Conservation (phyloP, 2,329 filamentous ascomycete genomes). For the Aschersonia sp. region DNA sequence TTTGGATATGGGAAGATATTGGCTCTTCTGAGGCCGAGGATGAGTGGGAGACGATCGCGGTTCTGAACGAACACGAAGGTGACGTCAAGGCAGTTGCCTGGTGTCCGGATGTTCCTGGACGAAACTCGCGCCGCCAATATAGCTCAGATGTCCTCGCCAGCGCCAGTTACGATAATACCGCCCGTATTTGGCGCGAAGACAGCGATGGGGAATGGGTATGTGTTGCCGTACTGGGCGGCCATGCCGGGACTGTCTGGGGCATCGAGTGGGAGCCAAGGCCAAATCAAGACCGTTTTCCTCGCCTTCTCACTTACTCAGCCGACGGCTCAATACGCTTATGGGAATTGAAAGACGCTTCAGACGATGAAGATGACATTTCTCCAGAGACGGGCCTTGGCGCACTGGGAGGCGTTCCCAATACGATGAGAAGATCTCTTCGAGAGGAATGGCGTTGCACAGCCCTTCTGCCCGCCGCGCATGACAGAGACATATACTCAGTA, state of each 20-base stretch:
- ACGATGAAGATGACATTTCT: slow-evolving; percentile 23
- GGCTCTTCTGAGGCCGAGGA: slow-evolving; percentile 60
- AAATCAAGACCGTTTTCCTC: slow-evolving; percentile 29
- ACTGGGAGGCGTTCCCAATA: slow-evolving; percentile 65
- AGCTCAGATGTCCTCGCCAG: slow-evolving; percentile 65
- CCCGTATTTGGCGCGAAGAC: slow-evolving; percentile 81
- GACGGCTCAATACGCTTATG: slow-evolving; percentile 71
- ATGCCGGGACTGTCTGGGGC: slow-evolving; percentile 80
- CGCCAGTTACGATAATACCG: slow-evolving; percentile 87
- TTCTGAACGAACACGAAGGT: slow-evolving; percentile 84
- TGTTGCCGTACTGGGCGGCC: slow-evolving; percentile 66
- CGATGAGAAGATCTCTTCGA: slow-evolving; percentile 62
- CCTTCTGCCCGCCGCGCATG: slow-evolving; percentile 60
- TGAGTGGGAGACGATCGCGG: slow-evolving; percentile 92
- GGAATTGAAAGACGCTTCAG: slow-evolving; percentile 45
- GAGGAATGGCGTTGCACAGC: slow-evolving; percentile 76
- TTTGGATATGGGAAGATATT: slow-evolving; percentile 98
- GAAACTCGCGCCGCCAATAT: slow-evolving; percentile 30
- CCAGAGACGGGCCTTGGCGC: slow-evolving; percentile 10
- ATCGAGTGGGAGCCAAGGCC: slow-evolving; percentile 52
- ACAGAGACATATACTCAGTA: slow-evolving; percentile 69
- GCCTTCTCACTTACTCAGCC: slow-evolving; percentile 73
- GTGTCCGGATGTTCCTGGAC: slow-evolving; percentile 56
- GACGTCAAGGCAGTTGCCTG: slow-evolving; percentile 92
- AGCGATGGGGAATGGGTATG: slow-evolving; percentile 84